These are phyloP conservation scores for Tubosaeta brunneosetosa DNA, from an alignment of 768 basidiomycete species.

Conservation along the genomic window DNA sequence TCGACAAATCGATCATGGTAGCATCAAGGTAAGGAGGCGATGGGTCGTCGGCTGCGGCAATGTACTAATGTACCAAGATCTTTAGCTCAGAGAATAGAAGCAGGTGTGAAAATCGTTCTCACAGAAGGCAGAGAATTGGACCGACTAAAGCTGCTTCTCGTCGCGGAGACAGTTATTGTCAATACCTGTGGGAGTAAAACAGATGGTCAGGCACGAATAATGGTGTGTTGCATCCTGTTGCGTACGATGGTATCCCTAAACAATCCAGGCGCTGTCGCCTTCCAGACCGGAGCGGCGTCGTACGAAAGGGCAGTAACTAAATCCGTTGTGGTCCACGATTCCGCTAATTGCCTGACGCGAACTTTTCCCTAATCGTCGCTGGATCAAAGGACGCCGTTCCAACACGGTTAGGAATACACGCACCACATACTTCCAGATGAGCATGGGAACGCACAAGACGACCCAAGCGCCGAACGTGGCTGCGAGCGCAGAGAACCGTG, in stretches of 20 bases:
- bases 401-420: slow-evolving; percentile 17
- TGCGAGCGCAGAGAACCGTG: slow-evolving; percentile 34
- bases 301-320: slow-evolving; percentile 21
- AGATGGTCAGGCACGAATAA: neutral
- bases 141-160: slow-evolving; percentile 36
- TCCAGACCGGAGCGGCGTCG: slow-evolving; percentile 37
- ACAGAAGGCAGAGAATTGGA: slow-evolving; percentile 43
- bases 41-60: slow-evolving; percentile 36
- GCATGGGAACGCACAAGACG: slow-evolving; percentile 38
- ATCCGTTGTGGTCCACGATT: slow-evolving; percentile 40
- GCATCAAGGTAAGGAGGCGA: slow-evolving; percentile 28
- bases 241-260: slow-evolving; percentile 36
- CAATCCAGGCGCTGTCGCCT: slow-evolving; percentile 37
- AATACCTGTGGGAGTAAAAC: slow-evolving; percentile 30
- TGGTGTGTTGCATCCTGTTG: slow-evolving; percentile 1
- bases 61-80: slow-evolving; percentile 28
- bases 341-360: slow-evolving; percentile 35
- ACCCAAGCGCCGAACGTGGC: slow-evolving; percentile 36
- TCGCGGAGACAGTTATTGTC: slow-evolving; percentile 34
- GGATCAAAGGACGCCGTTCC: neutral
- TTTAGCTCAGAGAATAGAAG: neutral
- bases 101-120: slow-evolving; percentile 4
- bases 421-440: slow-evolving; percentile 44
- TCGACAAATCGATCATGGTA: slow-evolving; percentile 26
- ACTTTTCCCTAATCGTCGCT: slow-evolving; percentile 35